These are phyloP conservation scores for Deinandra increscens DNA, from an alignment of 129 eudicot genomes.

Conservation along the genomic window DNA sequence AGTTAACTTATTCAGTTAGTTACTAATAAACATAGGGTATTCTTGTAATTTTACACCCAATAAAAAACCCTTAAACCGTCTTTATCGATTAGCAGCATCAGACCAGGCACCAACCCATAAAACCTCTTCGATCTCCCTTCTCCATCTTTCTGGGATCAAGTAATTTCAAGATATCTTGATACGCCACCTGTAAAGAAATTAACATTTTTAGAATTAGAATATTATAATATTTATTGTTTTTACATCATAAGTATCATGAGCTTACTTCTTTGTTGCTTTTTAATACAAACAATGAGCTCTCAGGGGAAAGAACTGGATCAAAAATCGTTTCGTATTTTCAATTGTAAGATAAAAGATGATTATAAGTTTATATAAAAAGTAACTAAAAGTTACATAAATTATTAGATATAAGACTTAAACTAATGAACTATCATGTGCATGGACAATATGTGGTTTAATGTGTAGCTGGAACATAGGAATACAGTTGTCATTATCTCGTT, in stretches of 20 bases:
- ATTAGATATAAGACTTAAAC: not conserved
- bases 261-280: slow-evolving; percentile 93
- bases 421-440: slow-evolving; percentile 79
- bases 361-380: not conserved
- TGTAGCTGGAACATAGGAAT: slow-evolving; percentile 97
- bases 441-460: slow-evolving; percentile 98
- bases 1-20: no score
- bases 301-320: slow-evolving; percentile 97
- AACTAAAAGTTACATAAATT: not conserved
- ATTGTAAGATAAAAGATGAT: slow-evolving; percentile 47
- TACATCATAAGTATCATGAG: not conserved
- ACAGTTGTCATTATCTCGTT: slow-evolving; percentile 94
- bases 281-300: slow-evolving; percentile 91
- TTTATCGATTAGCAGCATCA: no score
- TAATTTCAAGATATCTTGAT: slow-evolving; percentile 81
- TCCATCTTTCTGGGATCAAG: slow-evolving; percentile 83
- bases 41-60: no score
- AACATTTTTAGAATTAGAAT: slow-evolving; percentile 19
- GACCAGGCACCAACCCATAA: no score
- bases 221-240: not conserved
- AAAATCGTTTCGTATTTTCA: slow-evolving; percentile 96
- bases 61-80: no score
- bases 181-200: slow-evolving; percentile 56
- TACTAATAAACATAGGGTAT: no score
- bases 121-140: no score